Evolutionary conservation across 768 basidiomycete genomes (phyloP), one percentile per base, ranked within the genome.

Genomic region (Tylopilus felleus): DNA sequence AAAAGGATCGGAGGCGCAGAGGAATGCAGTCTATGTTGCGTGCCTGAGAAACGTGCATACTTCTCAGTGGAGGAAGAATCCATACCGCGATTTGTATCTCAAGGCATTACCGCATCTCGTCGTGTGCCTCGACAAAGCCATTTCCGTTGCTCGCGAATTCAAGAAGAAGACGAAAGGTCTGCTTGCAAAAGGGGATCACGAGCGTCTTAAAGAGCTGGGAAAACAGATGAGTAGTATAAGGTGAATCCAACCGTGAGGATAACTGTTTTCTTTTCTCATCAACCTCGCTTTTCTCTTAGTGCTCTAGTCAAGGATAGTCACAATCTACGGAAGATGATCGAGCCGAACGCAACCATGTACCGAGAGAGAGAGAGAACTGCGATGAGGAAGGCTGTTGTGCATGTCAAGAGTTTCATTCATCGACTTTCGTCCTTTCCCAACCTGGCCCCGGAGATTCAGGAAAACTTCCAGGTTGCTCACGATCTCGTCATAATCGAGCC

Each of bases 101-200:
- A n/a, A n/a, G n/a, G n/a, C n/a, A n/a, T 64, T 80, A 8, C 75
- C 78, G 2, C 74, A 71, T 47, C 57, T 80, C 27, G 62, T 78
- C 3, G 56, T 75, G 2, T 77, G 73, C 55, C 67, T 80, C 27
- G 74, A 80, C 44, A 49, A 62, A n/a, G 60, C 65, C 21, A 61
- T 71, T 12, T 35, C 59, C 2, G 25, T 65, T 19, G 57, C 70
- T 8, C 38, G 62, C 36, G 46, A 60, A 17, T 56, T 63, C 47
- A 78, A 78, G 64, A 53, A 19, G 7, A 59, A 61, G 21, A 60
- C 64, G 3, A 78, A 73, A 49, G 62, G 66, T 39, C 64, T 62
- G 17, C 46, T 74, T 13, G 60, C 27, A 4, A 50, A 58, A 12
- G 71, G 62, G n/a, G 49, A 49, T 23, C 73, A 76, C 47, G 65